Evolutionary conservation across 352 stramenopile genomes (phyloP).

Genomic region (Globisporangium lucens): DNA sequence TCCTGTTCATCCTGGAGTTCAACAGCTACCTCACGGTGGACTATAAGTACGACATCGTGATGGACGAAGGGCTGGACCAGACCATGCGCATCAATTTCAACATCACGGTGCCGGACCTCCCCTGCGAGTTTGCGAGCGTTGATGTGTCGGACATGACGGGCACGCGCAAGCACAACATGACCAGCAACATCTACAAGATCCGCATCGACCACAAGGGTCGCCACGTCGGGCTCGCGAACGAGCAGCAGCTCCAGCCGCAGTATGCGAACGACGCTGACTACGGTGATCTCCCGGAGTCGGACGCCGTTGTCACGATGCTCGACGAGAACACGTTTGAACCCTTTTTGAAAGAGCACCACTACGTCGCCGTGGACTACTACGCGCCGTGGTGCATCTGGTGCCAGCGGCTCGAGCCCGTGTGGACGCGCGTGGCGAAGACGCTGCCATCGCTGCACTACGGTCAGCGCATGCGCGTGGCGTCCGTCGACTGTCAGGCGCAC

Average conservation of each 20-base stretch:
- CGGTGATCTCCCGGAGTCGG: conserved; percentile 70
- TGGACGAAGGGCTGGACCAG: conserved; percentile 84
- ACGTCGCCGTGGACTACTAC: conserved; percentile 96
- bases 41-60: conserved; percentile 88
- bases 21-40: conserved; percentile 84
- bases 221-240: conserved; percentile 83
- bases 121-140: conserved; percentile 95
- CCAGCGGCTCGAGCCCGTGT: conserved; percentile 94
- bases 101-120: conserved; percentile 96
- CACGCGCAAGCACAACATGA: conserved; percentile 97
- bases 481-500: conserved; percentile 94
- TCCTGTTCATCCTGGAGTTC: conserved; percentile 90
- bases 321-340: conserved; percentile 88
- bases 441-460: conserved; percentile 81
- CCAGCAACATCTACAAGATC: conserved; percentile 98
- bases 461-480: conserved; percentile 76
- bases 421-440: conserved; percentile 93
- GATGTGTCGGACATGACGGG: conserved; percentile 97
- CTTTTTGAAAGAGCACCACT: conserved; percentile 93
- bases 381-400: conserved; percentile 97
- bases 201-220: conserved; percentile 82
- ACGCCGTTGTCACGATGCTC: conserved; percentile 71
- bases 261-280: conserved; percentile 65
- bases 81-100: conserved; percentile 98
- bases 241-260: conserved; percentile 79